A percentile compares a stretch with the other conserved stretches of the same genome.
Conservation (phyloP, 495 filamentous ascomycete species). For the Aspergillus ostianus region DNA sequence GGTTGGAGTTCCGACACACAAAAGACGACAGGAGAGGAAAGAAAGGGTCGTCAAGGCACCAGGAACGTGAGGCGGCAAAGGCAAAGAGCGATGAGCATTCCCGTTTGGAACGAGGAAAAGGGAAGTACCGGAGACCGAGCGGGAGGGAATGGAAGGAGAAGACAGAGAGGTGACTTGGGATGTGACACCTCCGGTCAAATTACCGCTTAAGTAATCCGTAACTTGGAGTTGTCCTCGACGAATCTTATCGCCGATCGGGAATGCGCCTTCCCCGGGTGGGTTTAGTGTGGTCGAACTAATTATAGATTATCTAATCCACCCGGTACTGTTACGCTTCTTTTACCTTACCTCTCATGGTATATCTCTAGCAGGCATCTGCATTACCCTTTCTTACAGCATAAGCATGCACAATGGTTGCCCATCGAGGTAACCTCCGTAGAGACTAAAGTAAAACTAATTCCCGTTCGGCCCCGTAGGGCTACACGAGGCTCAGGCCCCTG, state of each 20-base stretch:
- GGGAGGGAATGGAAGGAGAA: background rate
- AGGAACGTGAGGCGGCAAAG: background rate
- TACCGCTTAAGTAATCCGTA: background rate
- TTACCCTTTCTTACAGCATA: background rate
- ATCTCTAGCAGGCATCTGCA: background rate
- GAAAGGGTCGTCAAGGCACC: background rate
- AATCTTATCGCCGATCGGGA: background rate
- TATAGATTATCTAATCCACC: constrained; percentile 1
- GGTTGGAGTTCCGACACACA: background rate
- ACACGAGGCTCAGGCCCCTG: background rate
- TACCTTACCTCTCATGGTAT: too few species aligned
- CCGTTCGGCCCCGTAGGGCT: background rate
- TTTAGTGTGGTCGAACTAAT: background rate
- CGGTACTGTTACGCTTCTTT: background rate
- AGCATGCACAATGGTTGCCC: too few species aligned
- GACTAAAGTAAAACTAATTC: too few species aligned
- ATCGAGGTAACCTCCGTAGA: too few species aligned
- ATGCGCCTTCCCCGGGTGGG: background rate
- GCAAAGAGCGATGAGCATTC: background rate
- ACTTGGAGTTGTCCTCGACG: background rate
- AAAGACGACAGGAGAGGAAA: background rate
- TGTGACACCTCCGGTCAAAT: background rate
- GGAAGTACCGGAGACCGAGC: background rate
- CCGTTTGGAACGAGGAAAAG: background rate
- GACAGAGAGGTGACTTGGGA: background rate